A percentile compares a stretch with the other conserved stretches of the same genome.
These are phyloP conservation scores for Pochonia chlamydosporia DNA, from an alignment of 2,329 filamentous ascomycete species.

Conservation along the genomic window DNA sequence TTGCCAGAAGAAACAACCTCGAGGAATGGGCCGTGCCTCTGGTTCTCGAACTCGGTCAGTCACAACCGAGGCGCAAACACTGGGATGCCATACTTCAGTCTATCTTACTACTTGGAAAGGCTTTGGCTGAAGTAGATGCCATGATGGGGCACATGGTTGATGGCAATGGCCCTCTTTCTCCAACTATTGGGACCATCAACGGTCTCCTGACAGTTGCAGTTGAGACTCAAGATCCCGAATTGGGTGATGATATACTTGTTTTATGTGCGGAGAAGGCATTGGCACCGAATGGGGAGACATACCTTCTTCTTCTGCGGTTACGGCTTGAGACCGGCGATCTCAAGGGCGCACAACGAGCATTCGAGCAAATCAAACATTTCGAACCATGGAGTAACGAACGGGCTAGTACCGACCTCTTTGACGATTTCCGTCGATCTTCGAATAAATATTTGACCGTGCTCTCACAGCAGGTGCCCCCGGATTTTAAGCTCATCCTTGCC, in stretches of 20 bases:
- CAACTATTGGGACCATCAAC: constrained; percentile 72
- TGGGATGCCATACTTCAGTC: constrained; percentile 75
- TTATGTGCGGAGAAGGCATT: constrained; percentile 62
- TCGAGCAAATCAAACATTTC: constrained; percentile 36
- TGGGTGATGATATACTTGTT: constrained; percentile 67
- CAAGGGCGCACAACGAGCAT: constrained; percentile 61
- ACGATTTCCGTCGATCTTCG: constrained; percentile 54
- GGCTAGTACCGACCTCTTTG: constrained; percentile 35
- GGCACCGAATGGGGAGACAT: constrained; percentile 62
- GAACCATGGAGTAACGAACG: constrained; percentile 34
- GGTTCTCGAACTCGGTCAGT: constrained; percentile 47
- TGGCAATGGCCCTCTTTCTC: constrained; percentile 42
- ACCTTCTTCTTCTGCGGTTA: constrained; percentile 69
- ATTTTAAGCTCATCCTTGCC: constrained; percentile 66
- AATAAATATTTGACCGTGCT: constrained; percentile 70
- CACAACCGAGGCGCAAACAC: constrained; percentile 42
- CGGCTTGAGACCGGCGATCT: constrained; percentile 68
- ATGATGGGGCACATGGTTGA: constrained; percentile 71
- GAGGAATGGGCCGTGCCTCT: constrained; percentile 56
- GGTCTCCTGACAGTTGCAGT: constrained; percentile 67
- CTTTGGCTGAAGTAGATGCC: constrained; percentile 40
- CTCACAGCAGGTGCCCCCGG: constrained; percentile 51
- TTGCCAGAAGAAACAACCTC: constrained; percentile 54
- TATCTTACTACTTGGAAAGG: constrained; percentile 61
- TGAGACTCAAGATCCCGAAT: constrained; percentile 60